Evolutionary conservation across 192 early-diverging fungal genomes (phyloP), one percentile per base, ranked within the genome.

Genomic region (Haplosporangium gracile): DNA sequence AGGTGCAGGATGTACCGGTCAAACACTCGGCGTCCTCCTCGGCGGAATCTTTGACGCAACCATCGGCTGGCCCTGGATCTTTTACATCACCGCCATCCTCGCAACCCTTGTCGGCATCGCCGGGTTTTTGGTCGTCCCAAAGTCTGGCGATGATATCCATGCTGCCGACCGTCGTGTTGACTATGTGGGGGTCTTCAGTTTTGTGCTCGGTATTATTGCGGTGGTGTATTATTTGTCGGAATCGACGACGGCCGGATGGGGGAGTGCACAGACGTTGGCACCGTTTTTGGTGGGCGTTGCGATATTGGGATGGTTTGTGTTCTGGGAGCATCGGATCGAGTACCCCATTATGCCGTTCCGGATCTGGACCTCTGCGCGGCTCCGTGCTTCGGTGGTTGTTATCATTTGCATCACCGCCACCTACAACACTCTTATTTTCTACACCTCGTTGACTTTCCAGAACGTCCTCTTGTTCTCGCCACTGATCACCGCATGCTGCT

Each of bases 391-490:
- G 10, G 86, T 90, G 39, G 29, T 76, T 13, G 20, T 85, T 47
- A 80, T 80, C 45, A 76, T 77, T 63, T 78, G 83, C 13, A 45
- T 76, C 63, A 85, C 77, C 11, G 77, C 82, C 5, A 75, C 77
- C 5, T 91, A 90, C 74, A 82, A 74, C 47, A 80, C 77, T 15
- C 85, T 90, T 77, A 85, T 89, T 47, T 91, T 90, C 53, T 86
- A 74, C 60, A 72, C 87, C 0, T 90, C 90, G 1, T 69, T 91
- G 49, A 89, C 87, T 70, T 91, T 91, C 81, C 88, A 91, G 72
- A 82, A 88, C 20, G 81, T 88, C 11, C 75, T 82, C 43, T 13
- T 72, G 22, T 91, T 75, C 78, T 75, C 57, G 29, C 81, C 90
- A 11, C n/a, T 90, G 16, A 79, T 90, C 71, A 85, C 89, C 2